These are phyloP conservation scores for Pleurotus cornucopiae DNA, from an alignment of 768 basidiomycete genomes.

Conservation along the genomic window DNA sequence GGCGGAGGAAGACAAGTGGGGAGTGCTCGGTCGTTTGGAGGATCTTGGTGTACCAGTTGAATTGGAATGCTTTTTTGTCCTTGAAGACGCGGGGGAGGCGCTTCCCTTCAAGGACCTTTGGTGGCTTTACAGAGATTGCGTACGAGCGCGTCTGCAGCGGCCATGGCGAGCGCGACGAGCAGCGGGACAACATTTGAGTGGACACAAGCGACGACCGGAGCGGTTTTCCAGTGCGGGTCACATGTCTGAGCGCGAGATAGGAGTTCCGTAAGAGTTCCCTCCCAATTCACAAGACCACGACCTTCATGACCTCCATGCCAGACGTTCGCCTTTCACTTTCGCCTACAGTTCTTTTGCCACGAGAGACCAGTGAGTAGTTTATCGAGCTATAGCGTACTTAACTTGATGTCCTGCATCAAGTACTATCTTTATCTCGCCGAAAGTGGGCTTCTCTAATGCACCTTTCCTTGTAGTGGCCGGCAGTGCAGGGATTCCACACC, in stretches of 20 bases:
- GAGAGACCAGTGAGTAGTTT: too few species aligned
- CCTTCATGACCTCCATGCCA: too few species aligned
- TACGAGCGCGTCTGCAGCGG: conserved; percentile 37
- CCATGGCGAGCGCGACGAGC: conserved; percentile 15
- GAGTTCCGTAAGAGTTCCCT: too few species aligned
- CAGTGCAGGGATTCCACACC: too few species aligned
- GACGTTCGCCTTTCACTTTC: too few species aligned
- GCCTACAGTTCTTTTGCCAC: too few species aligned
- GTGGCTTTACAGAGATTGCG: conserved; percentile 53
- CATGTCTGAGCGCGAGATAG: not conserved
- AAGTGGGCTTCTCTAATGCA: too few species aligned
- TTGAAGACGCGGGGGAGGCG: conserved; percentile 63
- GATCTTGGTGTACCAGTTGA: conserved; percentile 73
- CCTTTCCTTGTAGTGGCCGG: too few species aligned
- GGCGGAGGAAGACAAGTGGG: conserved; percentile 76
- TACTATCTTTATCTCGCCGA: too few species aligned
- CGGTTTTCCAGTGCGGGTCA: not conserved
- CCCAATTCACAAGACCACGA: too few species aligned
- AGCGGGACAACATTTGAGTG: conserved; percentile 19
- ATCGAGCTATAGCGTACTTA: too few species aligned
- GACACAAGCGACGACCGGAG: not conserved
- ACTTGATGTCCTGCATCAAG: too few species aligned
- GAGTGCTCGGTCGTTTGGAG: conserved; percentile 51
- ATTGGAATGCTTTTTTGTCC: conserved; percentile 78
- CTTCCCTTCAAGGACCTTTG: conserved; percentile 50